Evolutionary conservation across 441 rosid species (phyloP).

Genomic region (Arabidopsis hybrid): DNA sequence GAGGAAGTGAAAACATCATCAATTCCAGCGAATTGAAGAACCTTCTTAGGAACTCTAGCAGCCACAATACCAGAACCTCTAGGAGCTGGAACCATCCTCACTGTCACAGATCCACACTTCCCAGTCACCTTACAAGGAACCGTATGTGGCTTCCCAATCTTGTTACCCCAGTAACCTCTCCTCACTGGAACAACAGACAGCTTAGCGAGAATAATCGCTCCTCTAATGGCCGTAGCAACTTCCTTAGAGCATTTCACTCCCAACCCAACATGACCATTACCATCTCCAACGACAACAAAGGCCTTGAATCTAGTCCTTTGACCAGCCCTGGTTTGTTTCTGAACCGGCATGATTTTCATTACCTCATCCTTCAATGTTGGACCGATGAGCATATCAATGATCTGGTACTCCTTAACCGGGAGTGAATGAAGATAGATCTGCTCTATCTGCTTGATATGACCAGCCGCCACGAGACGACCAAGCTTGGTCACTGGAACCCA

Average conservation of each 20-base stretch:
- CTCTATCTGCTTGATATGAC: constrained; percentile 61
- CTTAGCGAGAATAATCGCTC: constrained; percentile 85
- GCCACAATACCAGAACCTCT: constrained; percentile 94
- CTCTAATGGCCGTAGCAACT: constrained; percentile 92
- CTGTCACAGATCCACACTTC: constrained; percentile 89
- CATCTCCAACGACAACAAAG: constrained; percentile 87
- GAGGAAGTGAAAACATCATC: constrained; percentile 93
- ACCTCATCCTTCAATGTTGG: constrained; percentile 86
- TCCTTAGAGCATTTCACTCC: constrained; percentile 94
- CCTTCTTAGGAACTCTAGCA: constrained; percentile 94
- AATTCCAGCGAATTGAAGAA: constrained; percentile 89
- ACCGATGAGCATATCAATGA: constrained; percentile 78
- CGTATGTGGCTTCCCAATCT: constrained; percentile 92
- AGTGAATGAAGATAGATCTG: constrained; percentile 91
- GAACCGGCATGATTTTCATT: constrained; percentile 94
- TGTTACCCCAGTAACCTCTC: constrained; percentile 97
- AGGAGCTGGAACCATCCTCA: constrained; percentile 95
- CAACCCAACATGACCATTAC: constrained; percentile 88
- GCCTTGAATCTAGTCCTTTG: constrained; percentile 96
- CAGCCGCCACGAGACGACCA: constrained; percentile 70
- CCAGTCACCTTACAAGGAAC: constrained; percentile 98
- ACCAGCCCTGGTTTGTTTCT: constrained; percentile 94
- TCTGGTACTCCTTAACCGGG: constrained; percentile 89
- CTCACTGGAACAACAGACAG: constrained; percentile 89
- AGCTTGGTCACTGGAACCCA: constrained; percentile 91